Base-by-base conservation (phyloP, 108 stramenopile species). In the Craspedostauros australis region DNA sequence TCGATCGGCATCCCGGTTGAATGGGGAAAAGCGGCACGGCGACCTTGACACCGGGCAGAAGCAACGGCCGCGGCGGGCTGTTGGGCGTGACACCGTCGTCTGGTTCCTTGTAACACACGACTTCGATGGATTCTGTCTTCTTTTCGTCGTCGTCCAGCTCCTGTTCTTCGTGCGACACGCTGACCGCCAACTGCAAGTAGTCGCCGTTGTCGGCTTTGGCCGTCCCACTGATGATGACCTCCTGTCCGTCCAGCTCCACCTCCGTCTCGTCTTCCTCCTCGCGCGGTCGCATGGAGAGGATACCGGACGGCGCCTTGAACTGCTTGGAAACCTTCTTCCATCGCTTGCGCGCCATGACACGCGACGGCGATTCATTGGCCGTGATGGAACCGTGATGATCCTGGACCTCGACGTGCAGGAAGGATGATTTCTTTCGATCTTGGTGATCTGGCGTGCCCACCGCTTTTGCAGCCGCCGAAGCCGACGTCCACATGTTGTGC, bases 401-500 rank as follows among this genome's bases (percentile, higher is more conserved):
- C n/a, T n/a, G n/a, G n/a, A n/a, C n/a, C n/a, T n/a, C n/a, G n/a
- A n/a, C n/a, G n/a, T n/a, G n/a, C n/a, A n/a, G n/a, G n/a, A n/a
- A n/a, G n/a, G n/a, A n/a, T n/a, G n/a, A n/a, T n/a, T n/a, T n/a
- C n/a, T n/a, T n/a, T n/a, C n/a, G 39, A 26, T 32, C 9, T 31
- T n/a, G 43, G 49, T 29, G 39, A 18, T 31, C 54, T 39, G 26
- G 36, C 24, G 32, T 38, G 34, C 29, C 47, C 46, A 26, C n/a
- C n/a, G n/a, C n/a, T n/a, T n/a, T 36, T 60, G 47, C 57, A 9
- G 68, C 77, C 11, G 73, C 64, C 16, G 69, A 46, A 3, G 77
- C 57, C 30, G 71, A 71, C 24, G 77, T 79, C 82, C 88, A 86
- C 84, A 90, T 82, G 1, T 75, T 45, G 52, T 90, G 84, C 21